These are phyloP conservation scores for Aspergillus sp. DNA, from an alignment of 2,329 filamentous ascomycete genomes.

Conservation along the genomic window DNA sequence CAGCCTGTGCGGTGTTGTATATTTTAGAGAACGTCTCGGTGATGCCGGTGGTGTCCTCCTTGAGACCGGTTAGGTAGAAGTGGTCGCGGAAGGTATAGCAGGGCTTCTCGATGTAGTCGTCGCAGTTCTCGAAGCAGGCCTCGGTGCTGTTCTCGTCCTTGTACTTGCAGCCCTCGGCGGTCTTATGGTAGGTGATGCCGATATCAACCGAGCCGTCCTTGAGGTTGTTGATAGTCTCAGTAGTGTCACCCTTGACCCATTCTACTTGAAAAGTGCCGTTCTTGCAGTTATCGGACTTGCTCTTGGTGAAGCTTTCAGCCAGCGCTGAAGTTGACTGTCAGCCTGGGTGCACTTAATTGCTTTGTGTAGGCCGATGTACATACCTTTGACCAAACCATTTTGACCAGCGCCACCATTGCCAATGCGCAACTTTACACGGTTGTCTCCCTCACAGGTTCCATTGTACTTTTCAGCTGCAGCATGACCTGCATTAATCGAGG, in stretches of 20 bases:
- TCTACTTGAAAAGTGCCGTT: conserved; percentile 40
- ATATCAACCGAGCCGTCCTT: conserved; percentile 41
- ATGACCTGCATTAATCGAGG: background rate
- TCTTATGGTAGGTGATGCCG: conserved; percentile 47
- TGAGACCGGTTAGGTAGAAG: conserved; percentile 45
- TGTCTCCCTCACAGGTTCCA: conserved; percentile 7
- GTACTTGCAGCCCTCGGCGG: conserved; percentile 34
- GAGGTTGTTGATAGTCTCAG: conserved; percentile 47
- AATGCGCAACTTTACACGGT: conserved; percentile 24
- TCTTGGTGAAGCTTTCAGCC: conserved; percentile 39
- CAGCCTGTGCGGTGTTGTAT: conserved; percentile 34
- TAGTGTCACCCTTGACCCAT: conserved; percentile 50
- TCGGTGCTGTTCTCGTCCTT: background rate
- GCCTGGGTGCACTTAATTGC: background rate
- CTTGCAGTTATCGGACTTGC: conserved; percentile 16
- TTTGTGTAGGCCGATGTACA: background rate
- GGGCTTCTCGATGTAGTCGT: conserved; percentile 16
- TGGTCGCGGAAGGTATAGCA: conserved; percentile 51
- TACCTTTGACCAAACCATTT: conserved; percentile 29
- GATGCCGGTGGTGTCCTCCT: conserved; percentile 36
- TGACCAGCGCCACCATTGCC: conserved; percentile 36
- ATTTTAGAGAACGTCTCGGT: conserved; percentile 38
- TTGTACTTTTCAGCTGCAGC: conserved; percentile 6
- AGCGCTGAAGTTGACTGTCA: conserved; percentile 23
- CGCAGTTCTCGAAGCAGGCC: conserved; percentile 3